Conservation (phyloP, 1,284 basidiomycete genomes). For the Coriolopsis trogii region DNA sequence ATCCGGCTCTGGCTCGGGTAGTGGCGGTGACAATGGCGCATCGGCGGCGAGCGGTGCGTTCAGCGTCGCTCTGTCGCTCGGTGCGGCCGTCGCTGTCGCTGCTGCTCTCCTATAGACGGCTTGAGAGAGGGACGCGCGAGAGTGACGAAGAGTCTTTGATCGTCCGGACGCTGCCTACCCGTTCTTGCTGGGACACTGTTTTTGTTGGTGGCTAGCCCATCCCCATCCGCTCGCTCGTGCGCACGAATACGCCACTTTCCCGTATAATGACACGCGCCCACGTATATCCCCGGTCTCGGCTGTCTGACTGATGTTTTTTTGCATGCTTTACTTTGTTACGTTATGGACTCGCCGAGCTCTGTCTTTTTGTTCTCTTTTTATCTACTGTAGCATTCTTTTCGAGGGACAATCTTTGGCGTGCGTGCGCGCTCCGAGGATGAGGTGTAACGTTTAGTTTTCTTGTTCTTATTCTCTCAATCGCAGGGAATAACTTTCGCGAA, state of each 20-base stretch:
- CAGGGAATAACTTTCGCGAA: too few relatives aligned
- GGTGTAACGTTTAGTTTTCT: slow-evolving; percentile 3
- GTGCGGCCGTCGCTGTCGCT: slow-evolving; percentile 18
- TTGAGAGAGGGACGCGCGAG: slow-evolving; percentile 2
- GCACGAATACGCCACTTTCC: too few relatives aligned
- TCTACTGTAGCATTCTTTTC: not conserved
- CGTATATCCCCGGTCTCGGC: slow-evolving; percentile 12
- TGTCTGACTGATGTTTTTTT: slow-evolving; percentile 1
- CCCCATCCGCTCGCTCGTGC: slow-evolving; percentile 1
- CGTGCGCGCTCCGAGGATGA: not conserved
- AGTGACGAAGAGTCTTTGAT: not conserved
- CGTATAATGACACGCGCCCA: not conserved
- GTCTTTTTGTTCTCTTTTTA: not conserved
- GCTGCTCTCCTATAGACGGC: slow-evolving; percentile 24
- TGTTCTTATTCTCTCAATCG: too few relatives aligned
- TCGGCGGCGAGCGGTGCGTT: not conserved
- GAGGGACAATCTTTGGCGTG: slow-evolving; percentile 5
- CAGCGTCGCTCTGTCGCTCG: slow-evolving; percentile 17
- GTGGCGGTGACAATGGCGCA: slow-evolving; percentile 8
- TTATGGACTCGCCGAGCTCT: slow-evolving; percentile 19
- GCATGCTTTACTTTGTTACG: slow-evolving; percentile 5
- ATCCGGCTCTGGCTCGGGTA: not conserved
- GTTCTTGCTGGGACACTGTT: too few relatives aligned
- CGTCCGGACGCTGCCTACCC: slow-evolving; percentile 1
- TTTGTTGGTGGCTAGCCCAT: too few relatives aligned